Conservation (phyloP, 2,329 filamentous ascomycete genomes). For the Trichoderma harzianum region DNA sequence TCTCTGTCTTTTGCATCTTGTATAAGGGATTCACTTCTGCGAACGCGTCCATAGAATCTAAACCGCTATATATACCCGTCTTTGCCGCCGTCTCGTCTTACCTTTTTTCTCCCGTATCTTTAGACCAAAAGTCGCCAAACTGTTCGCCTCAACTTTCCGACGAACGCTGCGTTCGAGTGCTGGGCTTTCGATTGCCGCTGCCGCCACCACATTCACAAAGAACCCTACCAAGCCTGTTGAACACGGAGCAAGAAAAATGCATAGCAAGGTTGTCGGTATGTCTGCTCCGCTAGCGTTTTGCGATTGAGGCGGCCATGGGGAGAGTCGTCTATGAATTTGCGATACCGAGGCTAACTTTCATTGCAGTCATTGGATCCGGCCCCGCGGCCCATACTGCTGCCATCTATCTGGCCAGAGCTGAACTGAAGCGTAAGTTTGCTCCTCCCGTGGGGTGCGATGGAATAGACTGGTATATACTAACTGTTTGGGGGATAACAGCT, state of each 20-base stretch:
- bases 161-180: slow-evolving; percentile 73
- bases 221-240: slow-evolving; percentile 30
- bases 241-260: slow-evolving; percentile 64
- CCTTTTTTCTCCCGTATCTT: background rate
- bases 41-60: background rate
- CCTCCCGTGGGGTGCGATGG: background rate
- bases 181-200: slow-evolving; percentile 69
- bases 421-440: slow-evolving; percentile 68
- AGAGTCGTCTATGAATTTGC: background rate
- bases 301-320: background rate
- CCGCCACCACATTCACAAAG: slow-evolving; percentile 59
- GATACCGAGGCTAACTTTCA: background rate
- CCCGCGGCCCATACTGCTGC: slow-evolving; percentile 96
- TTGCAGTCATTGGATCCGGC: slow-evolving; percentile 79
- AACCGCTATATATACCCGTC: background rate
- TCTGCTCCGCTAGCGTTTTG: slow-evolving; percentile 28
- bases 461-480: background rate
- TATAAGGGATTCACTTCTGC: slow-evolving; percentile 1
- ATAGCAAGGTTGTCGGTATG: slow-evolving; percentile 86
- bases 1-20: background rate
- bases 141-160: slow-evolving; percentile 84
- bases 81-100: background rate
- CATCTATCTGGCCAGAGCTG: slow-evolving; percentile 91
- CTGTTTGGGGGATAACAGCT: slow-evolving; percentile 41
- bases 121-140: slow-evolving; percentile 58